Percentiles rank a stretch among this genome's conserved stretches.
Conservation (phyloP, 2,329 filamentous ascomycete species). For the Fusarium foetens region DNA sequence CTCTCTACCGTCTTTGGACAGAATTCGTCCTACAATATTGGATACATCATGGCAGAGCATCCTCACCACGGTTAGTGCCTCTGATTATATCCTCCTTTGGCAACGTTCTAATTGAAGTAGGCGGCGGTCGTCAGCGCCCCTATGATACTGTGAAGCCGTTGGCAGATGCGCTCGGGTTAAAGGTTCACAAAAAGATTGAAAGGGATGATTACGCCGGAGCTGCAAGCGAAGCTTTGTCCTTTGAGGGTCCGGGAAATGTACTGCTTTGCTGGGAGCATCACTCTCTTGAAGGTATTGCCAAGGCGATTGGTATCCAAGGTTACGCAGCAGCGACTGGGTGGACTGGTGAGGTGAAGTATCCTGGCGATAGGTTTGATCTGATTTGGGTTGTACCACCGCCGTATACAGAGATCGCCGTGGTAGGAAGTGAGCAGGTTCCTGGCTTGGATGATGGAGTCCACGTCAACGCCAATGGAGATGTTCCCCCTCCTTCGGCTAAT, state of each 20-base stretch:
- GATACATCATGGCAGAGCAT: neutral
- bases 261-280: slow-evolving; percentile 2
- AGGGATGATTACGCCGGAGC: neutral
- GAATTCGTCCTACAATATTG: neutral
- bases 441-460: neutral
- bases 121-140: neutral
- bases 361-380: neutral
- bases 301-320: neutral
- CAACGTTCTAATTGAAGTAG: neutral
- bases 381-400: neutral
- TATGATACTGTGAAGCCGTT: neutral
- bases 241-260: neutral
- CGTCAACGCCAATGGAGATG: neutral
- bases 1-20: neutral
- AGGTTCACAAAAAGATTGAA: accelerated
- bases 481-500: neutral
- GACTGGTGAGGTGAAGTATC: neutral
- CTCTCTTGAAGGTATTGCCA: neutral
- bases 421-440: neutral
- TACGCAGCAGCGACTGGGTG: neutral
- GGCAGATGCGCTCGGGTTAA: neutral
- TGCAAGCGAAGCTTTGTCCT: neutral
- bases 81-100: accelerated
- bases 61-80: accelerated
- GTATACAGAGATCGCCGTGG: neutral